Base-by-base conservation (phyloP, 2,329 filamentous ascomycete genomes). In the Capronia epimyces region DNA sequence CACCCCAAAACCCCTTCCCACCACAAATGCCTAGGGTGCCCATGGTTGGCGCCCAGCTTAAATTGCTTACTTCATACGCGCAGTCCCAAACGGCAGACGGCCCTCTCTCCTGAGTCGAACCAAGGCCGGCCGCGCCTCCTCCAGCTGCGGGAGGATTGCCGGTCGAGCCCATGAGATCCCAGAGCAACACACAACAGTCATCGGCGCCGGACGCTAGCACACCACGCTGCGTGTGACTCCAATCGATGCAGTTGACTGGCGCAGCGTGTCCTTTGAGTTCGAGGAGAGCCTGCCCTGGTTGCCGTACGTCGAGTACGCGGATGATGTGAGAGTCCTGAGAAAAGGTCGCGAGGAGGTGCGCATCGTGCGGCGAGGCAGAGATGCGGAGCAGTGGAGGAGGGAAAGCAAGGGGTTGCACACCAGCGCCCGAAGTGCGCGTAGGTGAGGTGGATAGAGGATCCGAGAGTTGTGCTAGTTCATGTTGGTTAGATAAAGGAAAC, bases 281-380 rank as follows among this genome's bases (percentile, higher is more conserved):
- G 21, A 98, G 80, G 3, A 98, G 78, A 2, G 93, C 93, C 69
- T 96, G 93, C 4, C 93, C 93, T 0, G 93, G 93, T 70, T 98
- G 93, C 43, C 93, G 85, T 2, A 97, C 91, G 64, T 98, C 93
- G 24, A 98, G 82, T 48, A 98, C 95, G 42, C 93, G 88, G 65
- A 98, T 90, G 27, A 95, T 75, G 62, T 85, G 90, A 3, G 88
- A 95, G 66, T 97, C 93, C 64, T 89, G 85, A 15, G 93, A 91
- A 67, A 98, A 97, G 0, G 93, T 98, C n/a, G 91, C 91, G 29
- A 98, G 81, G 27, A 98, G 82, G 66, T 98, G 90, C 5, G 89
- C 86, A 68, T 98, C 93, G 64, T 97, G 91, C 1, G 93, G 93
- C 22, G 57, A 56, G 22, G 53, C 67, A 37, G 89, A 87, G 24